A percentile compares a stretch with the other conserved stretches of the same genome.
Evolutionary conservation across 78 protist species (phyloP).

Genomic region (Protostelium mycophagum): DNA sequence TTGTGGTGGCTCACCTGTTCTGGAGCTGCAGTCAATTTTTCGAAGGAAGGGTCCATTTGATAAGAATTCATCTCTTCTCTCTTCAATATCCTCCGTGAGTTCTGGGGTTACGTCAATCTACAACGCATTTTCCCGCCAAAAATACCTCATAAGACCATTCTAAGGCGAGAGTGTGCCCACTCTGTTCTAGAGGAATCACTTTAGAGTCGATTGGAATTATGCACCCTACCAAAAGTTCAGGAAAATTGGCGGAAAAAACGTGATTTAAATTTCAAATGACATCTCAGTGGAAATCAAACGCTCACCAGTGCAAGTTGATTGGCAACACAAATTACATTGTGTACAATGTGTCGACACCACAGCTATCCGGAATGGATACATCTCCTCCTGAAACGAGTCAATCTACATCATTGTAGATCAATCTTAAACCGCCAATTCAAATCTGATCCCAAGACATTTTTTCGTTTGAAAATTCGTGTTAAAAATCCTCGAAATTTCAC

Average conservation of each 20-base stretch:
- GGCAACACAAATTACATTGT: neutral
- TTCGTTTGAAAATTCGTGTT: too few species aligned
- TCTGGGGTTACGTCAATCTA: neutral
- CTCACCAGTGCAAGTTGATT: neutral
- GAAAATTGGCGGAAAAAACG: too few species aligned
- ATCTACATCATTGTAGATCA: neutral
- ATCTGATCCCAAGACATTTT: too few species aligned
- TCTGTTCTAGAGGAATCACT: neutral
- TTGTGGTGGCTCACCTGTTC: neutral
- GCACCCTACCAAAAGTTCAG: too few species aligned
- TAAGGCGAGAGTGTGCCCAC: neutral
- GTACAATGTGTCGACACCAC: neutral
- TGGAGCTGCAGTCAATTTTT: neutral
- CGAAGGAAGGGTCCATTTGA: neutral
- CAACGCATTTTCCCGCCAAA: neutral
- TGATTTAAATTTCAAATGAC: too few species aligned
- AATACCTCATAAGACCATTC: neutral
- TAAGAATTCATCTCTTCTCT: neutral
- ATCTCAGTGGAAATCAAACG: too few species aligned
- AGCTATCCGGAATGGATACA: neutral
- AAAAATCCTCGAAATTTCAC: too few species aligned
- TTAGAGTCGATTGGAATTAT: neutral
- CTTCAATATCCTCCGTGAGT: neutral
- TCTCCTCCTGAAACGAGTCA: neutral
- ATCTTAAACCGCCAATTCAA: neutral